phyloP scores from a whole-genome alignment of 1,139 yeast species.

The Pneumocystis jirovecii region DNA sequence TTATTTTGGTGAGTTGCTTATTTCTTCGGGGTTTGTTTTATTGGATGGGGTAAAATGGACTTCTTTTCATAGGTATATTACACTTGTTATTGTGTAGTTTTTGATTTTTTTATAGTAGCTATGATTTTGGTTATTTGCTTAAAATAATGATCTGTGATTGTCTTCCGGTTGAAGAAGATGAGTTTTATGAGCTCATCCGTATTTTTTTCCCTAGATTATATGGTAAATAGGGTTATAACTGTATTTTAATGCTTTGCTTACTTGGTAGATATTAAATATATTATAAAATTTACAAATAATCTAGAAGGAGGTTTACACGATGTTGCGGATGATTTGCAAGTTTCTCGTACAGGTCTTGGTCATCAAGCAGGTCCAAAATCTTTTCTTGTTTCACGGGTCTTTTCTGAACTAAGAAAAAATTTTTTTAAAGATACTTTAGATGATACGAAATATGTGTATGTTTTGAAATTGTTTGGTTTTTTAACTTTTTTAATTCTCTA shows the following conservation, averaged over 20 bases:
- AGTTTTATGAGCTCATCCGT: conserved; percentile 56
- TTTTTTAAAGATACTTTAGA: conserved; percentile 23
- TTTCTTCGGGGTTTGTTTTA: conserved; percentile 72
- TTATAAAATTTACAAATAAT: conserved; percentile 34
- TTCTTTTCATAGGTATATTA: conserved; percentile 52
- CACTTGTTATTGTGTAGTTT: background rate
- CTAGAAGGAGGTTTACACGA: conserved; percentile 25
- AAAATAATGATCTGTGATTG: conserved; percentile 59
- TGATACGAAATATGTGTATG: background rate
- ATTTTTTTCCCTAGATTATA: conserved; percentile 69
- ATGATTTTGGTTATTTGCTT: conserved; percentile 80
- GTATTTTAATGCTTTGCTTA: background rate
- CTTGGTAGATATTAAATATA: conserved; percentile 36
- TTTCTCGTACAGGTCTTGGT: conserved; percentile 23
- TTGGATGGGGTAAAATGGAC: conserved; percentile 70
- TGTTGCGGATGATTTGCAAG: conserved; percentile 38
- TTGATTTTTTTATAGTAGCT: conserved; percentile 35
- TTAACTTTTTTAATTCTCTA: background rate
- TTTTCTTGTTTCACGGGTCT: conserved; percentile 35
- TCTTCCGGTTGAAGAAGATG: conserved; percentile 72
- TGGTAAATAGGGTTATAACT: conserved; percentile 34
- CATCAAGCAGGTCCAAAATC: conserved; percentile 42
- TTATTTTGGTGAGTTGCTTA: conserved; percentile 69
- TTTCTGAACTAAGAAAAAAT: conserved; percentile 34
- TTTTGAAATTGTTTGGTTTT: background rate